These are phyloP conservation scores for Glonium stellatum DNA, from an alignment of 495 filamentous ascomycete genomes.

Conservation along the genomic window DNA sequence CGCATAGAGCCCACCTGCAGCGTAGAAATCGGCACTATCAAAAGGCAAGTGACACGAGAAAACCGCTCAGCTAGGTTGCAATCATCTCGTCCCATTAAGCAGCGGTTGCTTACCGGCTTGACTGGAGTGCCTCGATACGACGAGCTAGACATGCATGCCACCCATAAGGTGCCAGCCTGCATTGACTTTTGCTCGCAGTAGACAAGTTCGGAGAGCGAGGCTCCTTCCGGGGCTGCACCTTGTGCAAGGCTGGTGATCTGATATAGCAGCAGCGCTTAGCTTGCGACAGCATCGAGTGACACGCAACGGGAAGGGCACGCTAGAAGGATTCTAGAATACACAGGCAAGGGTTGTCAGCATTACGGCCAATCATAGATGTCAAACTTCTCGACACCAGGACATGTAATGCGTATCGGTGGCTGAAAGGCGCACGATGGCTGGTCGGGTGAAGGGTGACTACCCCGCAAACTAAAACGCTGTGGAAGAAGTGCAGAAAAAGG, in stretches of 20 bases:
- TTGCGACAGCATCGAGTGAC: background rate
- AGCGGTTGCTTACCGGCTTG: background rate
- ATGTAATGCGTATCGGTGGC: background rate
- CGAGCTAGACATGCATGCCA: background rate
- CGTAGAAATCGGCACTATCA: too few relatives aligned
- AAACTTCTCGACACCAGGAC: background rate
- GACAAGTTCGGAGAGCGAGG: background rate
- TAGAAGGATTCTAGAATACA: slow-evolving; percentile 5
- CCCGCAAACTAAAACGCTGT: background rate
- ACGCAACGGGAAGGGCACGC: background rate
- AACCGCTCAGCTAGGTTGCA: background rate
- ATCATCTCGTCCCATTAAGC: background rate
- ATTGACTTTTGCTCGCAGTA: background rate
- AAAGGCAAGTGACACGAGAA: too few relatives aligned
- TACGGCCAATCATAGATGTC: background rate
- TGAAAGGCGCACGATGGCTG: background rate
- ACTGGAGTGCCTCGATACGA: background rate
- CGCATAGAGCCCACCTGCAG: too few relatives aligned
- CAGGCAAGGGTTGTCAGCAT: background rate
- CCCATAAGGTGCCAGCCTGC: background rate
- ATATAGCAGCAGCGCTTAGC: background rate
- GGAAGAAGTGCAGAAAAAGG: background rate
- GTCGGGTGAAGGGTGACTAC: background rate
- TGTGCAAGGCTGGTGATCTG: slow-evolving; percentile 1
- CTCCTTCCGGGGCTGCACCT: background rate